phyloP scores from a whole-genome alignment of 2,329 filamentous ascomycete species.

The Sphaerostilbella broomeana region DNA sequence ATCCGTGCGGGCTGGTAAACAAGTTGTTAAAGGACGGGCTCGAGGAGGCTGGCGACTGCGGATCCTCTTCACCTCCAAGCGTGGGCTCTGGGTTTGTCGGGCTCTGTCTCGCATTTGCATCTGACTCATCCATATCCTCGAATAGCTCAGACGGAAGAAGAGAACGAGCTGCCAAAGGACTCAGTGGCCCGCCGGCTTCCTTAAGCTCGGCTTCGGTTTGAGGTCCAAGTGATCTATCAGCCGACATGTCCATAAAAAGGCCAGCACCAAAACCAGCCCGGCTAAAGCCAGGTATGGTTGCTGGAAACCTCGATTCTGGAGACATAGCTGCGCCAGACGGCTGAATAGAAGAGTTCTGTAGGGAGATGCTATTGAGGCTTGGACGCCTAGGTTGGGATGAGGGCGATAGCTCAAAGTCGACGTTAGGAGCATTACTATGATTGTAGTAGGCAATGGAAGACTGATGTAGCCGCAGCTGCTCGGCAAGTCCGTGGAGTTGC shows the following conservation, averaged over 20 bases:
- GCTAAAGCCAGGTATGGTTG: slow-evolving; percentile 49
- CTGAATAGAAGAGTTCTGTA: slow-evolving; percentile 35
- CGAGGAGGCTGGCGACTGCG: slow-evolving; percentile 57
- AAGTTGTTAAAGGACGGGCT: slow-evolving; percentile 50
- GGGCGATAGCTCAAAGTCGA: slow-evolving; percentile 41
- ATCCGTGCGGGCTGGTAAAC: slow-evolving; percentile 56
- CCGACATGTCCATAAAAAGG: slow-evolving; percentile 45
- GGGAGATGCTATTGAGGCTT: slow-evolving; percentile 42
- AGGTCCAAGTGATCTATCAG: slow-evolving; percentile 31
- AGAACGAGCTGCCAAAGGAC: slow-evolving; percentile 62
- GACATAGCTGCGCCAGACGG: slow-evolving; percentile 35
- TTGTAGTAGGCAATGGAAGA: slow-evolving; percentile 37
- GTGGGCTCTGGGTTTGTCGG: slow-evolving; percentile 29
- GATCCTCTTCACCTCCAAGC: slow-evolving; percentile 32
- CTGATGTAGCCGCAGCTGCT: slow-evolving; percentile 41
- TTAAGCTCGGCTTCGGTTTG: slow-evolving; percentile 59
- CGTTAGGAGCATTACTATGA: slow-evolving; percentile 23
- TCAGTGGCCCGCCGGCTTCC: slow-evolving; percentile 61
- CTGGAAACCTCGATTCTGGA: slow-evolving; percentile 38
- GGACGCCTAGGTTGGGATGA: slow-evolving; percentile 40
- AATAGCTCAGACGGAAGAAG: slow-evolving; percentile 63
- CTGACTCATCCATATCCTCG: slow-evolving; percentile 58
- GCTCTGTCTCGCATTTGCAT: slow-evolving; percentile 32
- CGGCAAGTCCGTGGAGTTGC: slow-evolving; percentile 39
- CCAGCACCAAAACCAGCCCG: slow-evolving; percentile 46